Base-by-base conservation (phyloP, 73 alveolate species). In the Paramecium caudatum region DNA sequence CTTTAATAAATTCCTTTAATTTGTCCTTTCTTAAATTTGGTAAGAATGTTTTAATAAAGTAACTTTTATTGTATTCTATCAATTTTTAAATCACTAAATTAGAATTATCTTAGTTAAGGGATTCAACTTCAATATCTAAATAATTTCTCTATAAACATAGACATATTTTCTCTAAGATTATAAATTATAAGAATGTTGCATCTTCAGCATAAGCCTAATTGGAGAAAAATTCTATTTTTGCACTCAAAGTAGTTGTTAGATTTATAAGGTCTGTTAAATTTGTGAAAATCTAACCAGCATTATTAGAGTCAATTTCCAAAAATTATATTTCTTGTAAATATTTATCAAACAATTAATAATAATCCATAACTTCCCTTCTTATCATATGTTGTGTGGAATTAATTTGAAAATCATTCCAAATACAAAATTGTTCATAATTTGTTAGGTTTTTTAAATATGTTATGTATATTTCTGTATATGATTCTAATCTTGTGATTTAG, bases 151-250 rank as follows among this genome's bases (percentile, higher is more conserved):
- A 39, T 41, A 74, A 43, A 45, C 46, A 74, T 16, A 45, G 7
- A 27, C 19, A 34, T 43, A 74, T 37, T 43, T 74, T 74, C 17
- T 37, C 62, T 37, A 74, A 39, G 8, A 74, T 19, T 13, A 74
- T 41, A 13, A 27, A 27, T 39, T 74, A 74, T 3, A 74, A 74
- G 27, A 41, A 74, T 4, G 47, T 41, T 2, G 88, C 88, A 74
- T 74, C 88, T 45, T 74, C 88, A 19, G 88, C 88, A 43, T 74
- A 74, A 7, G 47, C 47, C 19, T 25, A 19, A 45, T 74, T 45
- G 1, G 65, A 16, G 15, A 41, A 74, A 45, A 39, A 74, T 27
- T 36, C 65, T 15, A 74, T 37, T 74, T 74, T 74, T 16, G 65
- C 68, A 27, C 47, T 21, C 21, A 74, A 45, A 39, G 21, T 45